A percentile compares a stretch with the other conserved stretches of the same genome.
These are phyloP conservation scores for Aspergillus quadrilineatus DNA, from an alignment of 2,329 filamentous ascomycete genomes.

Conservation along the genomic window DNA sequence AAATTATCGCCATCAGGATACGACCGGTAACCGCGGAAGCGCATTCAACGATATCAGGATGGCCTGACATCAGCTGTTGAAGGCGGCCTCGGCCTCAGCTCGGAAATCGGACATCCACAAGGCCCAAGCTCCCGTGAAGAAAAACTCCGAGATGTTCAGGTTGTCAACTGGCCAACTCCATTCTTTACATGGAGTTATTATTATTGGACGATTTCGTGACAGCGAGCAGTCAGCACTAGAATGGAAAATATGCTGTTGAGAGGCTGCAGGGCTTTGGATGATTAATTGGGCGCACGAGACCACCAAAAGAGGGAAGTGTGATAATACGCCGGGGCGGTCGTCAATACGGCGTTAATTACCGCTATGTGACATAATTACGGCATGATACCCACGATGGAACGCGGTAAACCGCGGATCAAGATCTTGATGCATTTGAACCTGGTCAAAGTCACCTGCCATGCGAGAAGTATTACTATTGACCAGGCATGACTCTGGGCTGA, in stretches of 20 bases:
- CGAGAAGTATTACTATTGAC: too few relatives aligned
- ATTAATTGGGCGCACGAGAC: constrained; percentile 16
- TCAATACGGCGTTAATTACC: not conserved
- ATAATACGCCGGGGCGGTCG: not conserved
- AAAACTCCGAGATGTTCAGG: not conserved
- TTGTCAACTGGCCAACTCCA: not conserved
- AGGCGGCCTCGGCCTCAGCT: not conserved
- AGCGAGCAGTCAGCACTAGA: not conserved
- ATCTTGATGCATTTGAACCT: constrained; percentile 20
- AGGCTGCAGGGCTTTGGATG: not conserved
- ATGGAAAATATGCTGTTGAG: not conserved
- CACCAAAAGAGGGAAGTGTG: constrained; percentile 3
- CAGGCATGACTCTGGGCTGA: not conserved
- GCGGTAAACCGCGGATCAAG: constrained; percentile 17
- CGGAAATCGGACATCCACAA: not conserved
- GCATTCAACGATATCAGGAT: not conserved
- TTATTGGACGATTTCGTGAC: not conserved
- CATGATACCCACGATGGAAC: constrained; percentile 15
- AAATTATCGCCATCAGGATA: not conserved
- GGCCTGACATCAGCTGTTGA: constrained; percentile 1
- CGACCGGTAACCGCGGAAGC: not conserved
- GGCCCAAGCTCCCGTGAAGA: not conserved
- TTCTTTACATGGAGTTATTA: not conserved
- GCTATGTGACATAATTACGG: constrained; percentile 3
- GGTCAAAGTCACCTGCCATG: not conserved